phyloP scores from a whole-genome alignment of 345 rosid species.

The Eucalyptus coolabah region DNA sequence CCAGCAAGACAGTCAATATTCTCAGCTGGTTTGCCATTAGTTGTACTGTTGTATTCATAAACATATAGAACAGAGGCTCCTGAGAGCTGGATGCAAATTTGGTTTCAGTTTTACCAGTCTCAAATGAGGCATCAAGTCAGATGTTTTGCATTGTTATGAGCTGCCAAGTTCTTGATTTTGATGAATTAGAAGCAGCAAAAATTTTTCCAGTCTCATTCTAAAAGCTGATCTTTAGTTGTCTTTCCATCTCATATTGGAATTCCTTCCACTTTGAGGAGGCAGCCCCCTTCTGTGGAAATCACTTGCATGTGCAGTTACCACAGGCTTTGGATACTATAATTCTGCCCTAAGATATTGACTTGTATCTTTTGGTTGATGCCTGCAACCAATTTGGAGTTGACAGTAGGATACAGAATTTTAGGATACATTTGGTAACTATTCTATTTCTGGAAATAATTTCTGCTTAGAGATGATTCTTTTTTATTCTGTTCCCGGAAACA shows the following conservation, averaged over 20 bases:
- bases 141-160: not conserved
- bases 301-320: not conserved
- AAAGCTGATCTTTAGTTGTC: not conserved
- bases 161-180: not conserved
- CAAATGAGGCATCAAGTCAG: not conserved
- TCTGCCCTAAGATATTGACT: not conserved
- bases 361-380: not conserved
- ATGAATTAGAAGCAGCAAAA: not conserved
- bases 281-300: not conserved
- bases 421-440: not conserved
- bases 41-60: not conserved
- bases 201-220: not conserved
- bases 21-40: not conserved
- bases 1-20: not conserved
- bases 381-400: not conserved
- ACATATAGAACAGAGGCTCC: not conserved
- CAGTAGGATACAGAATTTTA: not conserved
- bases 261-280: not conserved
- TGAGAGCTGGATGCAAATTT: not conserved
- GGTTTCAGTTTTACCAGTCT: not conserved
- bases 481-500: no score
- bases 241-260: not conserved
- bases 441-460: no score
- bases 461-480: rapidly evolving
- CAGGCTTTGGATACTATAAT: not conserved